Conservation (phyloP, 805 yeast genomes). For the Isabelozyma heimii region DNA sequence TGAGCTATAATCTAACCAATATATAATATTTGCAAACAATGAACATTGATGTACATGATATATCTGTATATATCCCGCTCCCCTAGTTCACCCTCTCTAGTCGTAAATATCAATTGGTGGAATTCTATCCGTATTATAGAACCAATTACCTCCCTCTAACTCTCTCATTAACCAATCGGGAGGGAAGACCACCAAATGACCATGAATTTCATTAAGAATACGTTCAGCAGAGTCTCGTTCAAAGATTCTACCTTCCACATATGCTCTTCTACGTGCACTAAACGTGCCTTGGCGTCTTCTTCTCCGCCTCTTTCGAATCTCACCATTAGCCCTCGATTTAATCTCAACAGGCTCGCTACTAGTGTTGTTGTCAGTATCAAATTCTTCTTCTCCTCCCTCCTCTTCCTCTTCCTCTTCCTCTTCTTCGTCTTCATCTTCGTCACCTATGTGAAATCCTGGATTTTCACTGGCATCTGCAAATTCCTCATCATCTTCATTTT, state of each 20-base stretch:
- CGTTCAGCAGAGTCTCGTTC: slow-evolving; percentile 77
- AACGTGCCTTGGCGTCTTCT: slow-evolving; percentile 38
- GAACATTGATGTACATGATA: too few relatives aligned
- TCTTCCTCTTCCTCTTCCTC: slow-evolving; percentile 1
- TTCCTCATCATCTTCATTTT: slow-evolving; percentile 1
- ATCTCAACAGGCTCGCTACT: neutral
- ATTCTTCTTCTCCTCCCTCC: neutral
- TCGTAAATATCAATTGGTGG: slow-evolving; percentile 96
- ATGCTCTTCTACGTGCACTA: slow-evolving; percentile 29
- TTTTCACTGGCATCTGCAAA: neutral
- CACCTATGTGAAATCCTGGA: neutral
- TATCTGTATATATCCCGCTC: too few relatives aligned
- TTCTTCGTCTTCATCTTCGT: slow-evolving; percentile 1
- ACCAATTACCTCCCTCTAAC: slow-evolving; percentile 91
- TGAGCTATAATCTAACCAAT: too few relatives aligned
- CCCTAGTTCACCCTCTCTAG: slow-evolving; percentile 17
- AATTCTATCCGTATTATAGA: slow-evolving; percentile 85
- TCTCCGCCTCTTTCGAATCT: slow-evolving; percentile 14
- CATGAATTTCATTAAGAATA: slow-evolving; percentile 69
- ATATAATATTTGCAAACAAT: too few relatives aligned
- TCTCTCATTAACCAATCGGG: slow-evolving; percentile 86
- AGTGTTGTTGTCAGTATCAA: neutral
- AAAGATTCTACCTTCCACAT: slow-evolving; percentile 49
- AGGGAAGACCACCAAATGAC: slow-evolving; percentile 90
- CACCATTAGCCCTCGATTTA: neutral